phyloP scores from a whole-genome alignment of 2,329 filamentous ascomycete genomes.

The Aspergillus calidoustus region DNA sequence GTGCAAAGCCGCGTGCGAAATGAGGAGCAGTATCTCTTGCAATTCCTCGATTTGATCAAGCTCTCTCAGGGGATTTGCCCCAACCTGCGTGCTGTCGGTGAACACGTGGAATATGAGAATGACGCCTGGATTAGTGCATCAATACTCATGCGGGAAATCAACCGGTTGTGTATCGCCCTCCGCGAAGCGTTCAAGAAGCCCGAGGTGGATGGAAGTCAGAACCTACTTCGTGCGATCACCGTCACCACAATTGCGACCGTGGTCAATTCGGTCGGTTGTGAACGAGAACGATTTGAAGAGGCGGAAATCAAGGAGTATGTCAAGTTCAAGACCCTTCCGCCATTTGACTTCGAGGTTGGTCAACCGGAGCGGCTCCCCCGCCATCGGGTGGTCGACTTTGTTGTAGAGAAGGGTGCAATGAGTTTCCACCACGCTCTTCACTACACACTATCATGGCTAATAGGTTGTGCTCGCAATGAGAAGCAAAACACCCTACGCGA shows the following conservation, averaged over 20 bases:
- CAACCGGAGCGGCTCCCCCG: constrained; percentile 49
- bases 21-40: constrained; percentile 85
- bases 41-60: constrained; percentile 94
- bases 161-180: constrained; percentile 85
- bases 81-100: constrained; percentile 86
- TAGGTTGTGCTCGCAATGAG: constrained; percentile 85
- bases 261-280: constrained; percentile 85
- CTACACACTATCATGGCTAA: constrained; percentile 93
- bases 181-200: constrained; percentile 81
- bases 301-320: constrained; percentile 87
- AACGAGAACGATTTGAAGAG: constrained; percentile 81
- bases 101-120: constrained; percentile 97
- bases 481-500: constrained; percentile 67
- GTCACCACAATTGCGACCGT: constrained; percentile 81
- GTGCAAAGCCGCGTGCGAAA: constrained; percentile 83
- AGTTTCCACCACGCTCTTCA: constrained; percentile 98
- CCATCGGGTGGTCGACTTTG: constrained; percentile 79
- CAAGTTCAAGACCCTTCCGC: constrained; percentile 75
- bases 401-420: constrained; percentile 86
- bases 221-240: constrained; percentile 70
- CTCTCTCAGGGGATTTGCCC: constrained; percentile 97
- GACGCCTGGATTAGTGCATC: constrained; percentile 98
- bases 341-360: constrained; percentile 76
- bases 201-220: constrained; percentile 65
- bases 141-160: constrained; percentile 91